phyloP scores from a whole-genome alignment of 202 grass and related monocot species.

The Dendrocalamus latiflorus region DNA sequence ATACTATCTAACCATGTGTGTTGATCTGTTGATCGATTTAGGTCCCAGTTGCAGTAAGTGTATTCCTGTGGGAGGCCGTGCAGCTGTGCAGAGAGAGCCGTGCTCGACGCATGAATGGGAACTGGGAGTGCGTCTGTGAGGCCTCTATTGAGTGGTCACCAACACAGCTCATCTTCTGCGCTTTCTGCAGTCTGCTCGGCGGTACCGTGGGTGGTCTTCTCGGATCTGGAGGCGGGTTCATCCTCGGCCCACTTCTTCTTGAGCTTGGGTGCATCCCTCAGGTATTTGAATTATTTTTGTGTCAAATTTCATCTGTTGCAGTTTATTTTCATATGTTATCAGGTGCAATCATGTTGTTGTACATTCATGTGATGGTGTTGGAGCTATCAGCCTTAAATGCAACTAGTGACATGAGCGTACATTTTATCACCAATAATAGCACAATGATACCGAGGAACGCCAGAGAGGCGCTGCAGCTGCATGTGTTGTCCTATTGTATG shows the following conservation, averaged over 20 bases:
- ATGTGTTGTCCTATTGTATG: background rate
- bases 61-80: conserved; percentile 63
- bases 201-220: conserved; percentile 91
- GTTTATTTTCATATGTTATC: conserved; percentile 4
- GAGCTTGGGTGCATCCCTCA: conserved; percentile 97
- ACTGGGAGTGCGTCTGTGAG: conserved; percentile 76
- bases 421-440: background rate
- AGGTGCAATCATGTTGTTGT: background rate
- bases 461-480: background rate
- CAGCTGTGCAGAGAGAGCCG: conserved; percentile 68
- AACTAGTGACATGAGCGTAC: background rate
- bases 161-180: conserved; percentile 77
- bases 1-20: conserved; percentile 10
- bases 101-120: conserved; percentile 55
- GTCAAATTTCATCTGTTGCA: background rate
- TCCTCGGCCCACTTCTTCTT: conserved; percentile 93
- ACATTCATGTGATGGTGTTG: background rate
- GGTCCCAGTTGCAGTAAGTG: conserved; percentile 56
- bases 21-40: conserved; percentile 31
- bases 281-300: conserved; percentile 37
- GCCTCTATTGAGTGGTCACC: conserved; percentile 78
- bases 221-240: conserved; percentile 91
- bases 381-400: background rate
- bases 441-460: background rate
- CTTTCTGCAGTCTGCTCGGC: conserved; percentile 72